A percentile compares a stretch with the other conserved stretches of the same genome.
Conservation (phyloP, 208 protist species). For the Trichomonas gallinae region DNA sequence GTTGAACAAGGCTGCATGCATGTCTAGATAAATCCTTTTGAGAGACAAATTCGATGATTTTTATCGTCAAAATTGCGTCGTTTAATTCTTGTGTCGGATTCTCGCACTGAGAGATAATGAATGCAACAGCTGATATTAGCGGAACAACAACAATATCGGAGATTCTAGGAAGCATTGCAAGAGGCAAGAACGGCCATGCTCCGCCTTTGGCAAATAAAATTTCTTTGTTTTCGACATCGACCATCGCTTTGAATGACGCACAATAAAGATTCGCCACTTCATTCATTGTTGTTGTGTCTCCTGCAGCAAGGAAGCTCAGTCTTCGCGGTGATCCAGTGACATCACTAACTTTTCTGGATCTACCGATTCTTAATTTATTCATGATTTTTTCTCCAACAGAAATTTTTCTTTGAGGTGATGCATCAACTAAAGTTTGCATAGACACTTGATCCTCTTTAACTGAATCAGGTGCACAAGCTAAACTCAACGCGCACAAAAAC, state of each 20-base stretch:
- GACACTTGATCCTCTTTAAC: neutral
- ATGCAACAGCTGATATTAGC: neutral
- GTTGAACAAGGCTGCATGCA: neutral
- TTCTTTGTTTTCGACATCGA: neutral
- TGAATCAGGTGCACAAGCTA: neutral
- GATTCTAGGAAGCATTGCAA: neutral
- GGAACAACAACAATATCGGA: neutral
- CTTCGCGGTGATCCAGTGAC: neutral
- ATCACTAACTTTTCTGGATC: neutral
- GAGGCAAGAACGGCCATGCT: neutral
- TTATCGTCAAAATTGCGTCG: neutral
- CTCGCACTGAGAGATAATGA: neutral
- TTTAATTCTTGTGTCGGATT: neutral
- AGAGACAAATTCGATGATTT: neutral
- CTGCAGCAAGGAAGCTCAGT: neutral
- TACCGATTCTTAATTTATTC: neutral
- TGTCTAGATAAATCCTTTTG: neutral
- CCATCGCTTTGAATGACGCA: neutral
- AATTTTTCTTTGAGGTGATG: neutral
- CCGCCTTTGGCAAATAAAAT: neutral
- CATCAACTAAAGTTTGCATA: neutral
- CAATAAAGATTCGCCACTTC: neutral
- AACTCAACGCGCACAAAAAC: neutral
- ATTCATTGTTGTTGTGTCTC: neutral
- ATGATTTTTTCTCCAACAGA: neutral